Evolutionary conservation across 2,329 filamentous ascomycete species (phyloP), one percentile per base, ranked within the genome.

Genomic region (Diaporthe destruens): DNA sequence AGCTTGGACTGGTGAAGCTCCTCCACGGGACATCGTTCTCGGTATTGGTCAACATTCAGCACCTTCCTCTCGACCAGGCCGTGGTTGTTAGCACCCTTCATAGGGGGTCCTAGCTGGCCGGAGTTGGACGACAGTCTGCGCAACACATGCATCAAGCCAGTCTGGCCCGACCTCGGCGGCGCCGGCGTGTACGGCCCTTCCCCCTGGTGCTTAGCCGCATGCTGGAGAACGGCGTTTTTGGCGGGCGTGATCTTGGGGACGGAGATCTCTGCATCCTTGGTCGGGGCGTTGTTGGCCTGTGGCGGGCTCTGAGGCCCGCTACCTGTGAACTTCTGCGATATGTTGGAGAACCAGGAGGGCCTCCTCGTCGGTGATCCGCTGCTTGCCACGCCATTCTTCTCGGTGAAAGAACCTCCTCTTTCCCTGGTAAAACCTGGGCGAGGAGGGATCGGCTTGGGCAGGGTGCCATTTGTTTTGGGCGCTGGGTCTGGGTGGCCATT

Each of bases 281-380:
- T 80, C 29, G 79, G 78, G 11, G 79, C 77, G 65, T 76, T 80
- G 66, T 78, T 81, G 6, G 80, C 79, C 74, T 79, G 81, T 34
- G 72, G 51, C 47, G 75, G 82, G 66, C 77, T 81, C 68, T 81
- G 77, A 25, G 54, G 44, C 47, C 73, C 76, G 68, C 73, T 77
- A 36, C 90, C 91, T 3, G 93, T 95, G 84, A 98, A 98, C 80
- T 97, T 98, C 76, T 94, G 96, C 75, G 94, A 97, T 76, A 98
- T 90, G 79, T 91, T 98, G 71, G 94, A 94, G 79, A 98, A 95
- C 96, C 96, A 99, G 18, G 95, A 98, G 75, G 91, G 92, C 75
- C 94, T 89, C 69, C 90, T 86, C 57, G 85, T 84, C 9, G 84
- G 81, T 2, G 84, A 82, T 23, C 82, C 67, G 77, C 79, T 73